Conservation (phyloP, 257 asterid genomes). For the Prunella vulgaris region DNA sequence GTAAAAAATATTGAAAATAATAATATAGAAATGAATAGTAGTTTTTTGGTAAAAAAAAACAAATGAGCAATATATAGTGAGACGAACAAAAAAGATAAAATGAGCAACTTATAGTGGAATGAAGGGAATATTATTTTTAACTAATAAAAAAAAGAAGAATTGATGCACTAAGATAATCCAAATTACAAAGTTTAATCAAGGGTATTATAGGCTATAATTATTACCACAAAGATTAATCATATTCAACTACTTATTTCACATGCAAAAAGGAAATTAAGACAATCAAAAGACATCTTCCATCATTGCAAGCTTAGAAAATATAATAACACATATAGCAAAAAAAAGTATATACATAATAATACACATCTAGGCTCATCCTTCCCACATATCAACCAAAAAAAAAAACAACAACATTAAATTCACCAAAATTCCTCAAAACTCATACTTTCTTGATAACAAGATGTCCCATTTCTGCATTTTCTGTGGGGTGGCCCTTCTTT, state of each 20-base stretch:
- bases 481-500: constrained; percentile 12
- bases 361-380: neutral
- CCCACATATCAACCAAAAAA: neutral
- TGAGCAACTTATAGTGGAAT: too few relatives aligned
- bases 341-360: neutral
- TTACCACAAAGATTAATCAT: constrained; percentile 24
- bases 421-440: neutral
- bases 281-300: constrained; percentile 22
- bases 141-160: too few relatives aligned
- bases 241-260: constrained; percentile 14
- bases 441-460: neutral
- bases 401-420: constrained; percentile 12
- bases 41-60: too few relatives aligned
- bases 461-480: constrained; percentile 12
- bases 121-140: neutral
- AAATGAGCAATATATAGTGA: too few relatives aligned
- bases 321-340: neutral
- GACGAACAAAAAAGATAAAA: too few relatives aligned
- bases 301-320: constrained; percentile 22
- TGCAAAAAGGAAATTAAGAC: constrained; percentile 2
- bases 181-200: neutral
- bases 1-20: too few relatives aligned
- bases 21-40: too few relatives aligned
- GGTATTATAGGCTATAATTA: constrained; percentile 6
- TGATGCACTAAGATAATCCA: neutral